Evolutionary conservation across 2,329 filamentous ascomycete species (phyloP).

Genomic region (Scolecobasidium constrictum): DNA sequence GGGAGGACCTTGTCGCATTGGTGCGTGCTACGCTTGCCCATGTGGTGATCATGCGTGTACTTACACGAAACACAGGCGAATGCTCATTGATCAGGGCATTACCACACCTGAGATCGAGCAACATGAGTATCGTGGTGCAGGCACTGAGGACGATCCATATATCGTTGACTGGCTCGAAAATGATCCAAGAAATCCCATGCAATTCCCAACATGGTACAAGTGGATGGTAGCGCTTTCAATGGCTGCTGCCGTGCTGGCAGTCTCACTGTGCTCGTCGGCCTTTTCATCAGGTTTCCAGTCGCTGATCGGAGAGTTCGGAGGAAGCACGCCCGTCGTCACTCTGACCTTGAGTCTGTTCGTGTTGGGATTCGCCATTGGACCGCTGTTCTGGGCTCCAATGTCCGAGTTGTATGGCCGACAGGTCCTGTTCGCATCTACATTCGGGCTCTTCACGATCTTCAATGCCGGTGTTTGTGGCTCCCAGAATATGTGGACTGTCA

Average conservation of each 20-base stretch:
- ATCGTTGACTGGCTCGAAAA: constrained; percentile 36
- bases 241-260: constrained; percentile 31
- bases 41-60: too few relatives aligned
- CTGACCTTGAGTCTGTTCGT: constrained; percentile 33
- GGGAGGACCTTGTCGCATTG: not conserved
- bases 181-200: constrained; percentile 35
- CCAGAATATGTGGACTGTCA: constrained; percentile 46
- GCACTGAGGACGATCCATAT: constrained; percentile 33
- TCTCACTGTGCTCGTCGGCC: constrained; percentile 32
- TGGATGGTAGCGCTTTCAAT: constrained; percentile 29
- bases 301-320: constrained; percentile 27
- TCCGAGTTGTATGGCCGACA: constrained; percentile 25
- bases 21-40: not conserved
- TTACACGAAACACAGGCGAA: constrained; percentile 19
- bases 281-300: constrained; percentile 27
- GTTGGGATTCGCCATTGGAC: constrained; percentile 30
- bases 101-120: constrained; percentile 26
- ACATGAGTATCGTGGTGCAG: constrained; percentile 30
- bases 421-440: constrained; percentile 48
- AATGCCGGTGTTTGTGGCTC: constrained; percentile 48
- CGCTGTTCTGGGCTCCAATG: constrained; percentile 22
- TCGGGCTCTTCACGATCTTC: constrained; percentile 48
- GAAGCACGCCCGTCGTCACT: constrained; percentile 28
- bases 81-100: constrained; percentile 25
- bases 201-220: constrained; percentile 27